phyloP scores from a whole-genome alignment of 2,329 filamentous ascomycete species.

The Hypoxylon sp. region DNA sequence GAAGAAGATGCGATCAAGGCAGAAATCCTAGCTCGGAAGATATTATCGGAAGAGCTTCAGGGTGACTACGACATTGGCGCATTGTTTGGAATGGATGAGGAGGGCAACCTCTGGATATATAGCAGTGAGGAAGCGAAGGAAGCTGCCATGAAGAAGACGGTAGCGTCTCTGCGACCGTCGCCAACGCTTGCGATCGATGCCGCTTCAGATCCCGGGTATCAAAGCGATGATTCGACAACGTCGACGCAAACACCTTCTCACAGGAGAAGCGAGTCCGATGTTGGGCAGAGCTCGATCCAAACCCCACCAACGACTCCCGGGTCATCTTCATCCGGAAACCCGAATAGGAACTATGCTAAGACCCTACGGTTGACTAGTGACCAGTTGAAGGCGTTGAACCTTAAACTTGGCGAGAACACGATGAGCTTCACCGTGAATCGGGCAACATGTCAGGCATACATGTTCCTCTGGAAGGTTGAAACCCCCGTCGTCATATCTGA shows the following conservation, averaged over 20 bases:
- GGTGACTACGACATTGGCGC: slow-evolving; percentile 97
- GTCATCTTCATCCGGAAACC: slow-evolving; percentile 73
- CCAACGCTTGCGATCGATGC: slow-evolving; percentile 79
- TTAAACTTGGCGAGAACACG: slow-evolving; percentile 88
- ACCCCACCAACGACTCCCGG: slow-evolving; percentile 81
- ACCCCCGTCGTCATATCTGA: slow-evolving; percentile 97
- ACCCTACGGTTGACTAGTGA: slow-evolving; percentile 95
- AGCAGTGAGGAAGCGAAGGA: slow-evolving; percentile 97
- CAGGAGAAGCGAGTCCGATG: slow-evolving; percentile 77
- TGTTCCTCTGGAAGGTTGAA: slow-evolving; percentile 94
- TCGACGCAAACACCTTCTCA: slow-evolving; percentile 66
- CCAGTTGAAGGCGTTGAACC: slow-evolving; percentile 86
- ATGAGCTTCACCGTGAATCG: slow-evolving; percentile 98
- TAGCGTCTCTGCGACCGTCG: slow-evolving; percentile 63
- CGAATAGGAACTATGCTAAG: slow-evolving; percentile 93
- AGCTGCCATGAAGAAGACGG: slow-evolving; percentile 79
- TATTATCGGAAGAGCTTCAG: slow-evolving; percentile 92
- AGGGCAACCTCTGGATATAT: slow-evolving; percentile 99
- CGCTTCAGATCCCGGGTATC: slow-evolving; percentile 92
- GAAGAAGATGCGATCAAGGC: slow-evolving; percentile 93
- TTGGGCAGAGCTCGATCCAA: slow-evolving; percentile 67
- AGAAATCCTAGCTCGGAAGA: slow-evolving; percentile 92
- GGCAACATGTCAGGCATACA: slow-evolving; percentile 90
- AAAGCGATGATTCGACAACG: slow-evolving; percentile 83
- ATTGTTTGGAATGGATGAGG: slow-evolving; percentile 93